A percentile compares a stretch with the other conserved stretches of the same genome.
These are phyloP conservation scores for Grosmannia clavigera DNA, from an alignment of 2,329 filamentous ascomycete genomes.

Conservation along the genomic window DNA sequence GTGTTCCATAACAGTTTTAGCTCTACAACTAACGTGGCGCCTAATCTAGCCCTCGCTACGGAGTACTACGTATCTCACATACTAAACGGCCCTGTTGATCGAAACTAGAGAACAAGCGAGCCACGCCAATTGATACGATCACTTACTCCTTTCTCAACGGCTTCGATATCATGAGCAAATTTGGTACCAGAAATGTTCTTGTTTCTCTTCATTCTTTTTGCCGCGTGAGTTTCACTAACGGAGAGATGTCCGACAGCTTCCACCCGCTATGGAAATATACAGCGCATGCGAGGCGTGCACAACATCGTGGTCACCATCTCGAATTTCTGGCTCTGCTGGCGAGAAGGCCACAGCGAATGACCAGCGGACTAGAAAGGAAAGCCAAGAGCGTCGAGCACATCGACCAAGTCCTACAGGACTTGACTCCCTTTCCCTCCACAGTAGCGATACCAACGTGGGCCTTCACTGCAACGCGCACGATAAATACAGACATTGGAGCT, in stretches of 20 bases:
- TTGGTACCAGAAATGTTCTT: not conserved
- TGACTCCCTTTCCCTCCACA: constrained; percentile 19
- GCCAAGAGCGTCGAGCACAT: constrained; percentile 17
- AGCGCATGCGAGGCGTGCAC: not conserved
- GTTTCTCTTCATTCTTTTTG: not conserved
- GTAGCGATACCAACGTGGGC: constrained; percentile 18
- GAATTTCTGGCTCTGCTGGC: not conserved
- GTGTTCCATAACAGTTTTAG: too few species aligned
- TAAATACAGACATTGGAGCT: constrained; percentile 8
- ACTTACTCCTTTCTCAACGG: not conserved
- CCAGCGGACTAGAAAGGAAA: constrained; percentile 19
- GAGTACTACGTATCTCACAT: not conserved
- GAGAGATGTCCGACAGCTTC: not conserved
- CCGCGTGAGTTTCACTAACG: not conserved
- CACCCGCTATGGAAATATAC: not conserved
- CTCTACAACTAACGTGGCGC: not conserved
- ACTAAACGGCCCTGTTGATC: not conserved
- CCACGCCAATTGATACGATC: not conserved
- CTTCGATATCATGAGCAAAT: not conserved
- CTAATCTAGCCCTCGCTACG: not conserved
- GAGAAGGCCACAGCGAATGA: not conserved
- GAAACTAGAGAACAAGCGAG: not conserved
- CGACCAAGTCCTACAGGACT: constrained; percentile 26
- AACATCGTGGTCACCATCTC: not conserved
- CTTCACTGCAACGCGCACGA: constrained; percentile 12